A percentile compares a stretch with the other conserved stretches of the same genome.
These are phyloP conservation scores for Suillus sp. DNA, from an alignment of 768 basidiomycete species.

Conservation along the genomic window DNA sequence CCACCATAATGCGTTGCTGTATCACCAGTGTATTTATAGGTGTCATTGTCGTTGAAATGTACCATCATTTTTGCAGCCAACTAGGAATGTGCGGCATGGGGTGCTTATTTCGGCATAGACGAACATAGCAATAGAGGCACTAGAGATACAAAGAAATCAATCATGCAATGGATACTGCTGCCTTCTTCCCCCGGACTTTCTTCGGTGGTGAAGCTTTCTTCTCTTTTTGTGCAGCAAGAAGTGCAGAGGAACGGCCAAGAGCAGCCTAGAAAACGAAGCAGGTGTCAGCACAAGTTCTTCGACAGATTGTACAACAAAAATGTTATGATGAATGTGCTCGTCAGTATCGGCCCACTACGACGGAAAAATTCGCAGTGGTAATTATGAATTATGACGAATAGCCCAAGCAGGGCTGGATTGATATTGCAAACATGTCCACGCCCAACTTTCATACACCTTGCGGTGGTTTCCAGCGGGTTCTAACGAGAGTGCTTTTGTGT, in stretches of 20 bases:
- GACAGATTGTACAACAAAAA: constrained; percentile 20
- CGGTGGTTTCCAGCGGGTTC: constrained; percentile 81
- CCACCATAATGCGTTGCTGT: neutral
- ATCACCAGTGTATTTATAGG: constrained; percentile 6
- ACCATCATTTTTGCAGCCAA: neutral
- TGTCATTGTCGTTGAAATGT: constrained; percentile 2
- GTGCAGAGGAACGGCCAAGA: constrained; percentile 75
- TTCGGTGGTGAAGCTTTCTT: constrained; percentile 66
- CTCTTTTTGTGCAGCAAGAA: constrained; percentile 68
- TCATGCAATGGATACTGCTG: constrained; percentile 21
- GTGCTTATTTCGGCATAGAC: constrained; percentile 23
- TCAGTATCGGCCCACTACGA: constrained; percentile 35
- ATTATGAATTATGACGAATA: constrained; percentile 21
- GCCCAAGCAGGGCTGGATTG: constrained; percentile 30
- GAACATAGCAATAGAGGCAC: constrained; percentile 23
- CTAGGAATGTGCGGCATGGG: constrained; percentile 13
- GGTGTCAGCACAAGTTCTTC: constrained; percentile 50
- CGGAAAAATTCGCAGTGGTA: constrained; percentile 21
- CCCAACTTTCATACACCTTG: constrained; percentile 78
- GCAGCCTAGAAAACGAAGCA: constrained; percentile 52
- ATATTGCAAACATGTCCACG: constrained; percentile 94
- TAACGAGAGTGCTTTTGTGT: constrained; percentile 75
- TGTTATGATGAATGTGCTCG: constrained; percentile 22
- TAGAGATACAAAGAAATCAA: constrained; percentile 27
- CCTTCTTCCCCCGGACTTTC: constrained; percentile 76